Base-by-base conservation (phyloP, 148 eudicot species). In the Fagopyrum esculentum region DNA sequence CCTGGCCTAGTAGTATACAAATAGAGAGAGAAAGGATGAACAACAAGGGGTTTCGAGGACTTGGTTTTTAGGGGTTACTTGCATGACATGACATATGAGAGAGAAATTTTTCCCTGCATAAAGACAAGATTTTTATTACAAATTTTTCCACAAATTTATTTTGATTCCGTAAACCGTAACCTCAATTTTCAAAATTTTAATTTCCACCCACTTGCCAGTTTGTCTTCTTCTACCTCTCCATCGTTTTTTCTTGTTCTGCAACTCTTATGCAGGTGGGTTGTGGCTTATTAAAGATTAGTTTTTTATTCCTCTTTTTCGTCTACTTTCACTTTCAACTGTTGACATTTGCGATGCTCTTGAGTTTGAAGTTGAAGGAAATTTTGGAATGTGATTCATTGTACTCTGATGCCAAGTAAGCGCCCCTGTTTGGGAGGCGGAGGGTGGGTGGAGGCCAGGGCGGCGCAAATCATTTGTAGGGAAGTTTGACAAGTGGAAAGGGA, bases 1-100 rank as follows among this genome's bases (percentile, higher is more conserved):
- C 26, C 26, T 35, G 40, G 40, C 40, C 40, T 35, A 35, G 40
- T 22, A 63, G n/a, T 29, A 63, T 10, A 35, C 45, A 13, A 12
- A 63, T 22, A 60, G 68, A 61, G 66, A 60, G 43, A 52, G 17
- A 57, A 40, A 40, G 9, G 8, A 45, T 66, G 12, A 4, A 66
- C 40, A 66, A 66, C 19, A 46, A 66, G 47, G 40, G 40, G 40
- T 35, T 35, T 35, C 40, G 40, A 35, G 40, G 71, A 46, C 46
- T 66, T 61, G 46, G 5, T 59, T 40, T 66, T 40, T 66, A 17
- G 71, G 71, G 46, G 71, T 66, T 66, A 66, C 71, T 66, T 66
- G 71, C 71, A 66, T 66, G 71, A 66, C 30, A 66, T 66, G 71
- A 66, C 71, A 66, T 66, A 66, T 66, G 71, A 66, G 71, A 40